These are phyloP conservation scores for Corylus americana DNA, from an alignment of 306 rosid species.

Conservation along the genomic window DNA sequence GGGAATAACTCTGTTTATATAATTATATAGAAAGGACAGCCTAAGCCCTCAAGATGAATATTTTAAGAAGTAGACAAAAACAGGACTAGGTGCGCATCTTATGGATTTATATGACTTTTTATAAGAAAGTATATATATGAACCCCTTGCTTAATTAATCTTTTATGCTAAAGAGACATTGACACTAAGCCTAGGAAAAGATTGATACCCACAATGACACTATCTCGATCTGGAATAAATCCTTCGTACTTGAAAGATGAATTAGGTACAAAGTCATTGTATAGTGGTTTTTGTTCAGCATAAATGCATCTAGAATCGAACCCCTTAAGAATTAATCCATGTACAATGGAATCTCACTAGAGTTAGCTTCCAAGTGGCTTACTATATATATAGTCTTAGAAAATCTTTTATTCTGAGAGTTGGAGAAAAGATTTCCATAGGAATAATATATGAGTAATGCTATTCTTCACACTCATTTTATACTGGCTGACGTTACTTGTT, in stretches of 20 bases:
- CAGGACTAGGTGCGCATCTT: constrained; percentile 40
- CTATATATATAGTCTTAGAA: background rate
- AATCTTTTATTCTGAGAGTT: constrained; percentile 2
- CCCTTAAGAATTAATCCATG: constrained; percentile 6
- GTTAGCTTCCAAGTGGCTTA: constrained; percentile 18
- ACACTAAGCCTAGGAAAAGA: constrained; percentile 33
- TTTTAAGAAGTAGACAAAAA: constrained; percentile 13
- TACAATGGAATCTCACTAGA: constrained; percentile 11
- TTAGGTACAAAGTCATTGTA: constrained; percentile 20
- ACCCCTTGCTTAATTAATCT: constrained; percentile 29
- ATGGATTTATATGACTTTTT: constrained; percentile 37
- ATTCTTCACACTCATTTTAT: too few species aligned
- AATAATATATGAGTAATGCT: background rate
- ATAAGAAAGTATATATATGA: constrained; percentile 25
- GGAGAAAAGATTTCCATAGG: constrained; percentile 1
- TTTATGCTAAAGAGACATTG: constrained; percentile 36
- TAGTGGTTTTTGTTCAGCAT: constrained; percentile 16
- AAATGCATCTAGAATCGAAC: constrained; percentile 11
- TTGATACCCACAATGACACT: constrained; percentile 34
- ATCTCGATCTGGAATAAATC: constrained; percentile 36
- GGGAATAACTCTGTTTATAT: constrained; percentile 18
- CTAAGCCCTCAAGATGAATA: background rate
- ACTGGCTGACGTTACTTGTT: too few species aligned
- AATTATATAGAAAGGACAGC: background rate
- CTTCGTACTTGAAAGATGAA: constrained; percentile 33